These are phyloP conservation scores for Dendrobium nobile DNA, from an alignment of 106 monocot genomes.

Conservation along the genomic window DNA sequence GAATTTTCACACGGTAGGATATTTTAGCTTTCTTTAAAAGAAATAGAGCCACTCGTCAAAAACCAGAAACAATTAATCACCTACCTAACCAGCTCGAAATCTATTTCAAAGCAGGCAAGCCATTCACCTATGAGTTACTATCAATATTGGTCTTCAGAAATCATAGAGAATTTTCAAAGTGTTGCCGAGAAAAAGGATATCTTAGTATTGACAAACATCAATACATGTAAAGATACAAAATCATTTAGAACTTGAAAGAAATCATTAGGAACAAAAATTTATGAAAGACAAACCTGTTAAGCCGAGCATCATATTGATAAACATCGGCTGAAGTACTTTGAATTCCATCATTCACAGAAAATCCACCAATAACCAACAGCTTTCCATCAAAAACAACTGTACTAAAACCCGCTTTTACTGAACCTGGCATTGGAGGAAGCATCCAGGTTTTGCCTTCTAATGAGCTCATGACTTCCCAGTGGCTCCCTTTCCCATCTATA, in stretches of 20 bases:
- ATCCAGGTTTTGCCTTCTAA: conserved; percentile 13
- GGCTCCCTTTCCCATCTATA: conserved; percentile 48
- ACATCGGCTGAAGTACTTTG: conserved; percentile 42
- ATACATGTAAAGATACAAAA: background rate
- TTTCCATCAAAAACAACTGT: conserved; percentile 64
- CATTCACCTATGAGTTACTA: background rate
- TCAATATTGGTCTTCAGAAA: background rate
- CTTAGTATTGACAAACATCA: background rate
- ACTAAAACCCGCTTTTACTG: conserved; percentile 63
- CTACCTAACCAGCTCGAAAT: too few species aligned
- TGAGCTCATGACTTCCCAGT: conserved; percentile 58
- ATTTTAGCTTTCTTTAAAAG: too few species aligned
- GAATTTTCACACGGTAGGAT: too few species aligned
- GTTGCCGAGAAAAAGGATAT: background rate
- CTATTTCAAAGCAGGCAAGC: background rate
- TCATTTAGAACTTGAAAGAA: background rate
- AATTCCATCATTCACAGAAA: conserved; percentile 27
- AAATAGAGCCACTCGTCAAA: too few species aligned
- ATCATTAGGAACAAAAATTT: background rate
- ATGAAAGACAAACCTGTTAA: conserved; percentile 50
- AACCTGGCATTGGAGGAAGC: conserved; percentile 83
- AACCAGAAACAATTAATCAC: too few species aligned
- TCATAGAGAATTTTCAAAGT: background rate
- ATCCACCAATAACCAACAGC: conserved; percentile 72
- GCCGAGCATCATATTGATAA: conserved; percentile 75